Percentiles rank a stretch among this genome's conserved stretches.
Evolutionary conservation across 306 rosid species (phyloP).

Genomic region (Citrullus amarus): DNA sequence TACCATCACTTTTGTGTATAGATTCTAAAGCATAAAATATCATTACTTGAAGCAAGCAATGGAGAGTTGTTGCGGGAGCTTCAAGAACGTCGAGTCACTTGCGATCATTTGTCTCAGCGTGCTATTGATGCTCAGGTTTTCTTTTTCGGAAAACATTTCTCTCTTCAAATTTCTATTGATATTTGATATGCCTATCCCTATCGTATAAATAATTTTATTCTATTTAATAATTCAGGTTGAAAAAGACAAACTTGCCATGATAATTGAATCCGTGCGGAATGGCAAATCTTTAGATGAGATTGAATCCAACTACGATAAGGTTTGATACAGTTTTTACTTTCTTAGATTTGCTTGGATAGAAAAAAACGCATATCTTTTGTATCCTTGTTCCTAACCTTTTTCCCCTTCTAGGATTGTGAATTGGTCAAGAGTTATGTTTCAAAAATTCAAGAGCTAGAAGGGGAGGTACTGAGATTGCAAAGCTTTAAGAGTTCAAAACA

Average conservation of each 20-base stretch:
- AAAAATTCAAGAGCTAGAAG: conserved; percentile 75
- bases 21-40: conserved; percentile 84
- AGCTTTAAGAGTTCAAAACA: conserved; percentile 25
- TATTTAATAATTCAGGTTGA: conserved; percentile 51
- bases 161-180: not conserved
- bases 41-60: conserved; percentile 86
- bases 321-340: conserved; percentile 12
- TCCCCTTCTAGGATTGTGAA: conserved; percentile 52
- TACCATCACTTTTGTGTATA: conserved; percentile 14
- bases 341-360: not conserved
- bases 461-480: conserved; percentile 38
- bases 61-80: conserved; percentile 60
- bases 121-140: conserved; percentile 48
- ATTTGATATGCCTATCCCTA: conserved; percentile 1
- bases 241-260: conserved; percentile 59
- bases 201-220: not conserved
- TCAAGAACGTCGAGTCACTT: conserved; percentile 27
- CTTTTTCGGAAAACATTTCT: not conserved
- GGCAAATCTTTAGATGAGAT: conserved; percentile 95
- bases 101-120: conserved; percentile 29
- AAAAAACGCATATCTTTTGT: not conserved
- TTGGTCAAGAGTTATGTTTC: conserved; percentile 57
- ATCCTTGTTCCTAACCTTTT: conserved; percentile 3
- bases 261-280: conserved; percentile 60
- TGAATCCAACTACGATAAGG: conserved; percentile 65